phyloP scores from a whole-genome alignment of 345 rosid genomes.

The Streptanthus diversifolius region DNA sequence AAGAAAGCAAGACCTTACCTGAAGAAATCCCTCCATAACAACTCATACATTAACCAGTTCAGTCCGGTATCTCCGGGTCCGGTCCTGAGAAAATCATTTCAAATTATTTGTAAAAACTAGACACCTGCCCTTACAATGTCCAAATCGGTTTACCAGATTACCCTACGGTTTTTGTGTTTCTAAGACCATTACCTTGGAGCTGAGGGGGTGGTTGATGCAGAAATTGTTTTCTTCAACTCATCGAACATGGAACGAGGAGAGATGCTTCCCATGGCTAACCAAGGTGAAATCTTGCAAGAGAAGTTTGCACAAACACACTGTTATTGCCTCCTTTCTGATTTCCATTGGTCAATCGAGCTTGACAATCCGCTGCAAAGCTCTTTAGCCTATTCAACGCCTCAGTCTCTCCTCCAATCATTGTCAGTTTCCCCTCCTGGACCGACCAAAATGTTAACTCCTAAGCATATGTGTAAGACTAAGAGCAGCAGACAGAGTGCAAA shows the following conservation, averaged over 20 bases:
- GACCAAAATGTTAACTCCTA: not conserved
- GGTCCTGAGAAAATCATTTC: conserved; percentile 30
- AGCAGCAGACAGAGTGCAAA: not conserved
- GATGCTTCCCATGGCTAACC: conserved; percentile 85
- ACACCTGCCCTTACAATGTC: conserved; percentile 4
- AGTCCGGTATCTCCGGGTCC: conserved; percentile 52
- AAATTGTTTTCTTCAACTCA: conserved; percentile 75
- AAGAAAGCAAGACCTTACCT: conserved; percentile 45
- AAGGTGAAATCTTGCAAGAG: conserved; percentile 94
- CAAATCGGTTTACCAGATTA: not conserved
- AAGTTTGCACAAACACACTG: conserved; percentile 82
- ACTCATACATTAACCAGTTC: conserved; percentile 82
- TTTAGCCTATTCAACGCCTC: conserved; percentile 78
- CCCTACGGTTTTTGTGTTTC: not conserved
- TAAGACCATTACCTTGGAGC: conserved; percentile 24
- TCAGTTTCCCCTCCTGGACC: conserved; percentile 64
- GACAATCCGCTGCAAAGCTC: conserved; percentile 77
- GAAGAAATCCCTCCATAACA: conserved; percentile 98
- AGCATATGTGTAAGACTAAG: not conserved
- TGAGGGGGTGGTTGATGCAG: conserved; percentile 12
- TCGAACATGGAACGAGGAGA: conserved; percentile 93
- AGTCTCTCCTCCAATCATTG: conserved; percentile 95
- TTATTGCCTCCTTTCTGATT: conserved; percentile 44
- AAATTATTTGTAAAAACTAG: not conserved
- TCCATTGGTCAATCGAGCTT: conserved; percentile 70